These are phyloP conservation scores for Cytospora leucostoma DNA, from an alignment of 2,329 filamentous ascomycete genomes.

Conservation along the genomic window DNA sequence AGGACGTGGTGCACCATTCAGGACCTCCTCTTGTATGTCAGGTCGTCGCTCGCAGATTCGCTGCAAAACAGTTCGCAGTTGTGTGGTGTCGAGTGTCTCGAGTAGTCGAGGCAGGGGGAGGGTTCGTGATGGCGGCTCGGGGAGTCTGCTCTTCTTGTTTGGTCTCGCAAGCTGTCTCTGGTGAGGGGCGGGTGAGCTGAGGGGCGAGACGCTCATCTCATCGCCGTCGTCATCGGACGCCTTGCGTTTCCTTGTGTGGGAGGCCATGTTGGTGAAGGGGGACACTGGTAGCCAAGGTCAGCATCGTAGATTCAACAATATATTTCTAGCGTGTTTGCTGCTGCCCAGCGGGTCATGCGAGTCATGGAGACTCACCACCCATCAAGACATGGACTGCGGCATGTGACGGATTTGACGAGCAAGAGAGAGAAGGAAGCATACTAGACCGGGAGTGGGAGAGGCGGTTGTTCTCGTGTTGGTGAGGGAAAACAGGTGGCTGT, in stretches of 20 bases:
- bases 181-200: constrained; percentile 75
- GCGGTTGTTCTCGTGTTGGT: constrained; percentile 58
- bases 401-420: neutral
- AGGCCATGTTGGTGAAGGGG: constrained; percentile 56
- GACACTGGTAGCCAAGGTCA: constrained; percentile 41
- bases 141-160: constrained; percentile 64
- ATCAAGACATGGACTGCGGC: neutral
- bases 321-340: neutral
- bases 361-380: constrained; percentile 14
- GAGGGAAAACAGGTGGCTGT: constrained; percentile 60
- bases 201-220: constrained; percentile 89
- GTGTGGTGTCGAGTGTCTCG: constrained; percentile 85
- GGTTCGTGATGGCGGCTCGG: constrained; percentile 31
- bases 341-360: neutral
- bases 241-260: constrained; percentile 72
- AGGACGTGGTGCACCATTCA: constrained; percentile 81
- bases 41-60: constrained; percentile 89
- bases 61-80: constrained; percentile 83
- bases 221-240: constrained; percentile 74
- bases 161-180: constrained; percentile 67
- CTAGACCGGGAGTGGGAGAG: constrained; percentile 57
- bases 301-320: neutral
- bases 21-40: constrained; percentile 81
- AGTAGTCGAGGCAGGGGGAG: constrained; percentile 71
- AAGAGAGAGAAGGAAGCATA: constrained; percentile 42